phyloP scores from a whole-genome alignment of 2,329 filamentous ascomycete genomes.

The Chrysosporium queenslandicum region DNA sequence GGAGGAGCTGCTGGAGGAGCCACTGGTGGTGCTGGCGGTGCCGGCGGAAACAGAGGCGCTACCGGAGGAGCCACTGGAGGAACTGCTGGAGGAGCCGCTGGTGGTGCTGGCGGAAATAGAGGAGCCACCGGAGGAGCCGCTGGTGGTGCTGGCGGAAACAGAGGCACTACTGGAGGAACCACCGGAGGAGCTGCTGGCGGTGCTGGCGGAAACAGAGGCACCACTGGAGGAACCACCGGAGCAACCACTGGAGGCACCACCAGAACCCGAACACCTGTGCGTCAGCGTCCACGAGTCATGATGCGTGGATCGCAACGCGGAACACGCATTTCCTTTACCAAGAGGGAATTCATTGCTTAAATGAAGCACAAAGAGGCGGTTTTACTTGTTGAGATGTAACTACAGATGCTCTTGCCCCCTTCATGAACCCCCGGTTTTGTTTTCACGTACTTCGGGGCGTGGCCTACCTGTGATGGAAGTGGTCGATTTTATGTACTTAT shows the following conservation, averaged over 20 bases:
- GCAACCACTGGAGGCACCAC: neutral
- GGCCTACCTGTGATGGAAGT: neutral
- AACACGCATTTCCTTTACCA: constrained; percentile 1
- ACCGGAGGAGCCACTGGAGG: neutral
- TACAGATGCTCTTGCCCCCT: neutral
- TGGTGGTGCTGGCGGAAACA: neutral
- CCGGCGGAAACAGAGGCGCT: neutral
- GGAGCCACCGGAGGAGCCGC: neutral
- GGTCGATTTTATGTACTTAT: constrained; percentile 6
- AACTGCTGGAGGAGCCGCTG: neutral
- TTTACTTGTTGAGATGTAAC: neutral
- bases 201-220: neutral
- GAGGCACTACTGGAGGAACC: neutral
- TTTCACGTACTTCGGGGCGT: neutral
- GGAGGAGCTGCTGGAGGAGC: neutral
- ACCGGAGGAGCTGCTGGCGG: neutral
- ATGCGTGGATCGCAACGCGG: neutral
- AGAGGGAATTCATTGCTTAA: constrained; percentile 8
- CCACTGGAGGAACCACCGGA: neutral
- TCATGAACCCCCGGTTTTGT: neutral
- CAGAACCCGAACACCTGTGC: neutral
- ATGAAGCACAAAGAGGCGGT: neutral
- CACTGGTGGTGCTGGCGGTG: neutral
- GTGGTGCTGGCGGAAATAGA: neutral
- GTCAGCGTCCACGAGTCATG: neutral